phyloP scores from a whole-genome alignment of 1,284 basidiomycete species.

The Sparassis latifolia region DNA sequence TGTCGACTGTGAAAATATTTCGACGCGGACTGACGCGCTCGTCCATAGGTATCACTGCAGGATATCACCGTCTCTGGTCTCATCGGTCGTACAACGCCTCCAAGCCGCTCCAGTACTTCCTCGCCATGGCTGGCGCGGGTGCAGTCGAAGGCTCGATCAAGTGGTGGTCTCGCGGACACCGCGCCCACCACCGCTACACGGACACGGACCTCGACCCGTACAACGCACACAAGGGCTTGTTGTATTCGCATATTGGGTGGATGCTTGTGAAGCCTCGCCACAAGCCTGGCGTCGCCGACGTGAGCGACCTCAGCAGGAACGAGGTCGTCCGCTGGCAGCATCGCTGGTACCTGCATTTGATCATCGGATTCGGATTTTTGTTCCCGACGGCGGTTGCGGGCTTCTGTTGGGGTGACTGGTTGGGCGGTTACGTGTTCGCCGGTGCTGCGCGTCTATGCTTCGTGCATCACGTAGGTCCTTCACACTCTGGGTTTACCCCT shows the following conservation, averaged over 20 bases:
- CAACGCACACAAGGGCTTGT: conserved; percentile 80
- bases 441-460: conserved; percentile 77
- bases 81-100: conserved; percentile 91
- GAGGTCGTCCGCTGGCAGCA: conserved; percentile 85
- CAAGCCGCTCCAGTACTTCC: conserved; percentile 68
- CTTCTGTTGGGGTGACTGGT: conserved; percentile 78
- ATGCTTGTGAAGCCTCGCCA: conserved; percentile 88
- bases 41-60: conserved; percentile 51
- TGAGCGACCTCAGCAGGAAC: conserved; percentile 78
- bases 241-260: conserved; percentile 86
- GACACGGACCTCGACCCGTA: conserved; percentile 95
- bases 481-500: background rate
- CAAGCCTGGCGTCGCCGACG: conserved; percentile 84
- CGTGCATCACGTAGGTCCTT: conserved; percentile 76
- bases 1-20: background rate
- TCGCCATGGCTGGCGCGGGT: conserved; percentile 77
- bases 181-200: conserved; percentile 92
- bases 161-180: conserved; percentile 94
- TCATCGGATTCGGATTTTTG: conserved; percentile 68
- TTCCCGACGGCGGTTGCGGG: conserved; percentile 77
- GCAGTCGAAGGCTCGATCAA: conserved; percentile 88
- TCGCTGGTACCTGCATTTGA: conserved; percentile 67
- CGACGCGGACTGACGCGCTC: background rate
- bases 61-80: conserved; percentile 92
- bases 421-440: conserved; percentile 83